Percentiles rank a stretch among this genome's conserved stretches.
phyloP scores from a whole-genome alignment of 2,329 filamentous ascomycete genomes.

The Karstenula rhodostoma region DNA sequence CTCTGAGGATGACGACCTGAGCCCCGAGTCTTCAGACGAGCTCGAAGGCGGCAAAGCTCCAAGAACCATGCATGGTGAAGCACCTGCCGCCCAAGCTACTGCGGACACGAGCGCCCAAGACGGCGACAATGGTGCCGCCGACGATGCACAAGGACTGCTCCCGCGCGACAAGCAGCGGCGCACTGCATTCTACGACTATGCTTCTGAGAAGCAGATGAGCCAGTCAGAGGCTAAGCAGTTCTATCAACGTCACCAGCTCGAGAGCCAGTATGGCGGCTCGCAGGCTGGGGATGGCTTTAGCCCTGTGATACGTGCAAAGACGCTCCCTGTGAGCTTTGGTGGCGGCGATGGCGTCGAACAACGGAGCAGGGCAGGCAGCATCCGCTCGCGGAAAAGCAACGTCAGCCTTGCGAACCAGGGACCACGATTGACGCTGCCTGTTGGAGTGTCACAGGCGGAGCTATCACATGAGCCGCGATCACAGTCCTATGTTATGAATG shows the following conservation, averaged over 20 bases:
- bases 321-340: constrained; percentile 52
- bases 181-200: constrained; percentile 92
- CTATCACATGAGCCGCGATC: constrained; percentile 37
- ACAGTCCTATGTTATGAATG: constrained; percentile 27
- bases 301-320: constrained; percentile 55
- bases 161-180: constrained; percentile 65
- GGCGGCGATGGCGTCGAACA: constrained; percentile 45
- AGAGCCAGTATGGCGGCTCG: constrained; percentile 56
- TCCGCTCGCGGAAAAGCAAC: constrained; percentile 53
- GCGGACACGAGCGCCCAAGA: constrained; percentile 36
- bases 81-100: constrained; percentile 27
- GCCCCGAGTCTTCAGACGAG: constrained; percentile 42
- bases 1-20: constrained; percentile 47
- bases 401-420: constrained; percentile 39
- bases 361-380: constrained; percentile 51
- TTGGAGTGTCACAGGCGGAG: constrained; percentile 41
- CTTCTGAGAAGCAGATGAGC: constrained; percentile 92
- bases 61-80: constrained; percentile 29
- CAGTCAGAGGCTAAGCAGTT: constrained; percentile 95
- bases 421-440: constrained; percentile 34
- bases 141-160: constrained; percentile 46
- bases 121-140: constrained; percentile 31
- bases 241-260: constrained; percentile 86
- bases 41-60: constrained; percentile 21
- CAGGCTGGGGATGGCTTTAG: constrained; percentile 51